Base-by-base conservation (phyloP, 495 filamentous ascomycete genomes). In the Penicillium simplicissimum region DNA sequence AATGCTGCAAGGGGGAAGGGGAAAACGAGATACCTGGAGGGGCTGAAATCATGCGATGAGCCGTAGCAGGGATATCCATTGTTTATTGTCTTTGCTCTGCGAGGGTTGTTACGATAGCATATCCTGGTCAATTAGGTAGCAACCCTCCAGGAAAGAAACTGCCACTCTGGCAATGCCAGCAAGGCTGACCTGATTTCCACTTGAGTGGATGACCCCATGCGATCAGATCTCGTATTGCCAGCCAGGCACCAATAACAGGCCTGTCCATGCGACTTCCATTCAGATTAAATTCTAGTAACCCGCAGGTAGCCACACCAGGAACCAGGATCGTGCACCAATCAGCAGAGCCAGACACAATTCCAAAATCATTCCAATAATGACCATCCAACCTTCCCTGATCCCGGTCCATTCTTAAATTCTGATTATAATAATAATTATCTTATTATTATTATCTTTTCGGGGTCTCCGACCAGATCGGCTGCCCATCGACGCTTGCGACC, bases 391-490 rank as follows among this genome's bases (percentile, higher is more conserved):
- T 42, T 42, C 38, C 38, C 38, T 55, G 34, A 23, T 23, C 52
- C 35, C 19, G 33, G 2, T 19, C 35, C 52, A n/a, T 42, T 21
- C 35, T 21, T 31, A 4, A 31, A 31, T 31, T 31, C 3, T 6
- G 0, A 5, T 31, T 6, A 28, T 28, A 28, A 28, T 2, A 4
- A 28, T 28, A 28, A 28, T 4, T 28, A 28, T 28, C 25, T 2
- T 2, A 28, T 2, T 2, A 28, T 28, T n/a, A n/a, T n/a, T n/a
- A 28, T 28, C 17, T 25, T 17, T 33, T 56, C 65, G 62, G 63
- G 43, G 31, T 37, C 62, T 35, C 65, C 63, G 56, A 64, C 35
- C 35, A 34, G 61, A 67, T 65, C 59, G 61, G 47, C 42, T 53
- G 51, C 59, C 25, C 25, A 53, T 59, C 57, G 47, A 59, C 57